Evolutionary conservation across 129 eudicot species (phyloP).

Genomic region (Erigeron canadensis): DNA sequence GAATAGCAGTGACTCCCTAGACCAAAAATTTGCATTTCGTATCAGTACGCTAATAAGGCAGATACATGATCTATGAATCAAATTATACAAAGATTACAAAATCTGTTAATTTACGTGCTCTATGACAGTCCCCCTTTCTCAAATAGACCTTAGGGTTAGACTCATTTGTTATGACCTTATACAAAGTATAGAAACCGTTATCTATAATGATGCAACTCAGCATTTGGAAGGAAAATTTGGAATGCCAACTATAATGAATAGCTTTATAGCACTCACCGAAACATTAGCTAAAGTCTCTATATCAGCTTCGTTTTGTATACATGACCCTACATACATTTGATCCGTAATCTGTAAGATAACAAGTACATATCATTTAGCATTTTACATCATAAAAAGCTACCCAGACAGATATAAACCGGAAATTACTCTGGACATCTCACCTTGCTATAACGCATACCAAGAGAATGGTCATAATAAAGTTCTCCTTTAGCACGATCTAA

Average conservation of each 20-base stretch:
- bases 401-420: neutral
- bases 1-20: conserved; percentile 87
- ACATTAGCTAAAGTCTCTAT: conserved; percentile 57
- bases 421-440: conserved; percentile 41
- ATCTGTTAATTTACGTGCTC: too few species aligned
- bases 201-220: too few species aligned
- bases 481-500: conserved; percentile 87
- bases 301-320: conserved; percentile 82
- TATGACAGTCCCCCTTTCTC: too few species aligned
- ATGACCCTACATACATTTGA: conserved; percentile 96
- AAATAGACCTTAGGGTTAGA: too few species aligned
- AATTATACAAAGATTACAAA: neutral
- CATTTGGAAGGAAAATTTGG: too few species aligned
- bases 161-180: too few species aligned
- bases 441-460: conserved; percentile 97
- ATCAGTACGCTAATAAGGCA: conserved; percentile 7
- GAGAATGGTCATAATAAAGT: conserved; percentile 84
- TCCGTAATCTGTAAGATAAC: conserved; percentile 70
- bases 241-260: neutral
- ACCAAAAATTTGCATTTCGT: conserved; percentile 23
- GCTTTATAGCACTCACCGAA: conserved; percentile 40
- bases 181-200: too few species aligned
- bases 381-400: conserved; percentile 1
- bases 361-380: conserved; percentile 5
- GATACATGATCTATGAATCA: neutral